Base-by-base conservation (phyloP, 2,329 filamentous ascomycete species). In the Coleophoma eucalyptorum region DNA sequence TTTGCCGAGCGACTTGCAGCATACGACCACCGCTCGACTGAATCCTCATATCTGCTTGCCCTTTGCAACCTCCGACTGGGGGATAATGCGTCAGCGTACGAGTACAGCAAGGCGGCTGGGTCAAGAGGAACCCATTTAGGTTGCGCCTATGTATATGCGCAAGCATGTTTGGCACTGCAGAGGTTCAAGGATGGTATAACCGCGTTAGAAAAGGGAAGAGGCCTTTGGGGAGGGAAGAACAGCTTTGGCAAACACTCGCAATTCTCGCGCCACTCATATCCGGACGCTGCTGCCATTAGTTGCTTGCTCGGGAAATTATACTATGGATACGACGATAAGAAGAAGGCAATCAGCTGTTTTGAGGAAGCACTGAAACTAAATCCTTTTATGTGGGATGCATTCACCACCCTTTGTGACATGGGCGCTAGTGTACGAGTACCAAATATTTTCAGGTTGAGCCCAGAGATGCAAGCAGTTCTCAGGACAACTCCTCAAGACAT, bases 301-400 rank as follows among this genome's bases (percentile, higher is more conserved):
- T 94, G 89, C 62, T 73, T 99, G 35, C 77, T 96, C 31, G 94
- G 90, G 21, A 96, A 95, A 70, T 75, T 99, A 26, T 93, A 91
- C 72, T 83, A 87, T 45, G 89, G 82, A 2, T 86, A 94, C 61
- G 82, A 96, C 60, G 80, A 89, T 62, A 88, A 88, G 63, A 87
- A 87, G 60, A 91, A 89, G 68, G 92, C 94, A 7, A 84, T 93
- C 15, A 81, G 88, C 58, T 90, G 83, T 67, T 97, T 94, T 65
- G 90, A 96, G 58, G 90, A 95, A 53, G 84, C 92, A 5, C 73
- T 99, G 61, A 95, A 92, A 70, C 69, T 85, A 49, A 99, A 97
- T 63, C 92, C 94, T 1, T 93, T 97, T 69, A 94, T 96, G 81
- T 99, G 94, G 94, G 94, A 99, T 74, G 92, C 93, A 0, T 97